Evolutionary conservation across 495 filamentous ascomycete genomes (phyloP), one percentile per base, ranked within the genome.

Genomic region (Podospora australis): DNA sequence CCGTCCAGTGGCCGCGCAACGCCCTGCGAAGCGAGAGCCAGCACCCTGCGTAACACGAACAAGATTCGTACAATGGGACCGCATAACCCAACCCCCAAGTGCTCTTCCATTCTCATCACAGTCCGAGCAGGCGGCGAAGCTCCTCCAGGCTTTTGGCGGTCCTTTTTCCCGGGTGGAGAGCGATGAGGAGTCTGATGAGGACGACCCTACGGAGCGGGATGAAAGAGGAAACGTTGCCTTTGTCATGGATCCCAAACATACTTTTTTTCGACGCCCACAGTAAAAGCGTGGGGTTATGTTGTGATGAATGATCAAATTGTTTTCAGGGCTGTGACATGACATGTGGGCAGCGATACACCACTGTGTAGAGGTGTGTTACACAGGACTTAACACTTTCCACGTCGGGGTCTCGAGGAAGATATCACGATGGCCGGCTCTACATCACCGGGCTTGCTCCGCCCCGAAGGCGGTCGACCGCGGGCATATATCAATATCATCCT

Each of bases 1-100:
- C 13, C 13, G 25, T 20, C 17, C 16, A 21, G 3, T 11, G 42
- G 46, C 54, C 56, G 53, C 56, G 56, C 52, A 55, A 59, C 28
- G 29, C 26, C 46, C 41, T 59, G 49, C 54, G 54, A 51, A 43
- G 23, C 17, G 30, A 11, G 13, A 5, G 30, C 32, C 11, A 6
- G 26, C 26, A 6, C 26, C 26, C 26, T 16, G 32, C 19, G 32
- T 36, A 36, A 36, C 32, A 36, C n/a, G n/a, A n/a, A n/a, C n/a
- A n/a, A n/a, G n/a, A n/a, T n/a, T n/a, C n/a, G n/a, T n/a, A n/a
- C n/a, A n/a, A n/a, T n/a, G n/a, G n/a, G n/a, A n/a, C n/a, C n/a
- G n/a, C n/a, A n/a, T n/a, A n/a, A n/a, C n/a, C n/a, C n/a, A n/a
- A n/a, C n/a, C n/a, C n/a, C n/a, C n/a, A n/a, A n/a, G n/a, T n/a